phyloP scores from a whole-genome alignment of 495 filamentous ascomycete species.

The Neurospora africana region DNA sequence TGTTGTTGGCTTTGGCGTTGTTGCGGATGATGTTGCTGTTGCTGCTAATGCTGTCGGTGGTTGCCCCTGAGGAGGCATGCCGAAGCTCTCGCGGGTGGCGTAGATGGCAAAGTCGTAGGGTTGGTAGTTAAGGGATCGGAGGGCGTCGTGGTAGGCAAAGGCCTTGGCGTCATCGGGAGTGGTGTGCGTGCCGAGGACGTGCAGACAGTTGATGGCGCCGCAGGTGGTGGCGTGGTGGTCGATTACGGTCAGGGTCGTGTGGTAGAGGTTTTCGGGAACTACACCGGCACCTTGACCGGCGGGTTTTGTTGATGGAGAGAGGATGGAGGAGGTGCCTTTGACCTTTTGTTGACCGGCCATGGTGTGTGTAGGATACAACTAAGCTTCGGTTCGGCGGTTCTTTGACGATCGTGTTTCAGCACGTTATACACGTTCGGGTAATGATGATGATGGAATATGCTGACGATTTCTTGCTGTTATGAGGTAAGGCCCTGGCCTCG shows the following conservation, averaged over 20 bases:
- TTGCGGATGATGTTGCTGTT: background rate
- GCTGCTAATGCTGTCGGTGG: background rate
- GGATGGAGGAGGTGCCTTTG: background rate
- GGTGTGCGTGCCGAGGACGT: constrained; percentile 31
- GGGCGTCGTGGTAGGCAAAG: constrained; percentile 16
- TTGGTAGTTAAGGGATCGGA: constrained; percentile 23
- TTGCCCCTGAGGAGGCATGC: background rate
- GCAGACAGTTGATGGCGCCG: constrained; percentile 19
- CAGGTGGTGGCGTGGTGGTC: constrained; percentile 22
- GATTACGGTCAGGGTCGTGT: constrained; percentile 29
- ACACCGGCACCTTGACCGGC: background rate
- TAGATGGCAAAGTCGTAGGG: constrained; percentile 28
- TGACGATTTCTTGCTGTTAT: background rate
- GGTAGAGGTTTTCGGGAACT: constrained; percentile 25
- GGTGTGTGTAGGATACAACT: background rate
- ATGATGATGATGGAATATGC: background rate
- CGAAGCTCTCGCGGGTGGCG: constrained; percentile 1
- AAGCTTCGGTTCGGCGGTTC: background rate
- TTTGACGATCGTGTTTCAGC: background rate
- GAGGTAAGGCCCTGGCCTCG: background rate
- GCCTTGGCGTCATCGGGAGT: constrained; percentile 21
- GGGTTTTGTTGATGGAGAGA: background rate
- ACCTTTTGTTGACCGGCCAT: background rate
- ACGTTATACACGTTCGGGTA: background rate
- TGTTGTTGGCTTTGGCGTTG: background rate